Evolutionary conservation across 805 yeast genomes (phyloP), one percentile per base, ranked within the genome.

Genomic region (Huiozyma sinensis): DNA sequence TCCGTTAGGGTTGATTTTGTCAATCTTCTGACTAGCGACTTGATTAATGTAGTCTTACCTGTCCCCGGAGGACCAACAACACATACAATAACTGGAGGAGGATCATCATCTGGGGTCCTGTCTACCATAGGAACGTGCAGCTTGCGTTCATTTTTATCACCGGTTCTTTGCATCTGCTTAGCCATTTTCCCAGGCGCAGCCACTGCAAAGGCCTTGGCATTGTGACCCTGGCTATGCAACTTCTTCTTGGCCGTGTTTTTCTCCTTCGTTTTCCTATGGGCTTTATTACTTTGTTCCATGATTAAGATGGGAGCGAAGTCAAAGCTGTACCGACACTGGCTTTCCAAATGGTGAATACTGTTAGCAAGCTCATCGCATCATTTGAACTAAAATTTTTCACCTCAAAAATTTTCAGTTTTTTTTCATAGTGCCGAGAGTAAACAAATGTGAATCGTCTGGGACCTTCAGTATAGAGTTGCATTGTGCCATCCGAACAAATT

Each of bases 61-160:
- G 97, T 92, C 11, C 99, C 99, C 7, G 95, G 95, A 9, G 99
- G 99, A 0, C 99, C 99, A 9, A 92, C 96, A 6, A 92, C 95
- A 0, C 96, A 96, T 27, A 92, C 87, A 45, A 92, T 80, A 24
- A 92, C 82, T 36, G 99, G 99, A 17, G 97, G 97, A 4, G 97
- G 96, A 53, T 86, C 94, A 57, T 90, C 96, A 45, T 90, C 97
- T 0, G 97, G 97, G 0, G 97, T 88, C 53, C 97, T 73, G 61
- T 92, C 95, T 41, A 92, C 83, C 97, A 92, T 89, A 11, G 98
- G 97, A 17, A 89, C 97, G 70, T 92, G 97, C 58, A 83, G 74
- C 58, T 81, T 83, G 58, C 75, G 81, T 63, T 92, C 97, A 49
- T 79, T 69, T 29, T 73, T 69, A 58, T 92, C 99, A 50, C 83